Conservation (phyloP, 2,329 filamentous ascomycete genomes). For the Pseudofabraea citricarpa region DNA sequence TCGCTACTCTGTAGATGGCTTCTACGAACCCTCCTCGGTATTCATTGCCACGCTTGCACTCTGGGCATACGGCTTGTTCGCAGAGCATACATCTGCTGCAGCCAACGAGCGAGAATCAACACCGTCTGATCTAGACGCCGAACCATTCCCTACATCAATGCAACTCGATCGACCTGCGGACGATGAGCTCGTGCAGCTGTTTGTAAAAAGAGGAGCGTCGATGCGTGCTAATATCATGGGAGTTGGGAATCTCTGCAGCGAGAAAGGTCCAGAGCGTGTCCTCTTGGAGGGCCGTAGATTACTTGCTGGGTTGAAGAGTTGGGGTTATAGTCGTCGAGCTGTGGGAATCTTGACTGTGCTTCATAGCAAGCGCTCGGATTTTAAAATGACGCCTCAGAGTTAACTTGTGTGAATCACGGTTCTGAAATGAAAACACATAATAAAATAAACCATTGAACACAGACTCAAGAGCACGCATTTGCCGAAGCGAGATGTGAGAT, state of each 20-base stretch:
- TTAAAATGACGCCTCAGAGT: too few relatives aligned
- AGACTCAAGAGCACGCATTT: too few relatives aligned
- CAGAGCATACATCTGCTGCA: conserved; percentile 6
- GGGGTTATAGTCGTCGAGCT: conserved; percentile 12
- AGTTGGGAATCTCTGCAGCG: conserved; percentile 43
- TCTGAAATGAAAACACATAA: too few relatives aligned
- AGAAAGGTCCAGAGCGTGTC: conserved; percentile 31
- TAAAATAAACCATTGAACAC: too few relatives aligned
- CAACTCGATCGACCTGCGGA: conserved; percentile 50
- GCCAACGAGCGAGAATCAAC: background rate
- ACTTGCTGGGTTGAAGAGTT: conserved; percentile 23
- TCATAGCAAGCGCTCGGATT: too few relatives aligned
- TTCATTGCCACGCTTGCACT: conserved; percentile 41
- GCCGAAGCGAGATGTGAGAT: too few relatives aligned
- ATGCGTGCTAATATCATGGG: conserved; percentile 48
- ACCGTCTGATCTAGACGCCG: conserved; percentile 1
- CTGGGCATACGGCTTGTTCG: conserved; percentile 36
- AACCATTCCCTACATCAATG: conserved; percentile 37
- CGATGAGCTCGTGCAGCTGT: conserved; percentile 53
- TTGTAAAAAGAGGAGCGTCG: conserved; percentile 42
- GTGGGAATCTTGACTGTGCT: background rate
- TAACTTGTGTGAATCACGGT: too few relatives aligned
- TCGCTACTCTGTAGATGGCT: conserved; percentile 41
- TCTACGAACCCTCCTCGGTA: conserved; percentile 40
- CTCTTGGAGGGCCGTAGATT: conserved; percentile 34